These are phyloP conservation scores for Claviceps humidiphila DNA, from an alignment of 2,329 filamentous ascomycete species.

Conservation along the genomic window DNA sequence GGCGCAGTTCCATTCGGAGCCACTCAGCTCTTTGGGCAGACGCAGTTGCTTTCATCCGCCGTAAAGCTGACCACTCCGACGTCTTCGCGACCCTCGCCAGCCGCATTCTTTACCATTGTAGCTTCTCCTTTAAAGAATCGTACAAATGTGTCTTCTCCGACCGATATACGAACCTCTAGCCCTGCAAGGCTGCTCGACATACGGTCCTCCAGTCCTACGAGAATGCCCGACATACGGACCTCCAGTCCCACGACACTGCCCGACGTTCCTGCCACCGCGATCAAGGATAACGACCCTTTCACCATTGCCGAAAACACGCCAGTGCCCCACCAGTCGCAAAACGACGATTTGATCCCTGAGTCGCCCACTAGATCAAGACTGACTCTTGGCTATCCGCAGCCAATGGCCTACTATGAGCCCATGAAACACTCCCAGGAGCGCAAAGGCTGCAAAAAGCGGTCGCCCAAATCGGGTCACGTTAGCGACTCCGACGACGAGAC, in stretches of 20 bases:
- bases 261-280: constrained; percentile 17
- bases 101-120: constrained; percentile 27
- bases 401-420: constrained; percentile 29
- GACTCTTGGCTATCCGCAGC: constrained; percentile 14
- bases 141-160: constrained; percentile 33
- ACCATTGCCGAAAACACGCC: constrained; percentile 14
- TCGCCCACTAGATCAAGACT: constrained; percentile 19
- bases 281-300: constrained; percentile 10
- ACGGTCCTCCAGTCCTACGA: constrained; percentile 27
- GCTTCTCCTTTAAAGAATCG: constrained; percentile 38
- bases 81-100: constrained; percentile 43
- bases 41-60: constrained; percentile 39
- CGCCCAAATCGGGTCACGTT: constrained; percentile 14
- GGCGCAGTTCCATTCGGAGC: constrained; percentile 23
- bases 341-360: constrained; percentile 22
- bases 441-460: constrained; percentile 14
- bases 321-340: constrained; percentile 11
- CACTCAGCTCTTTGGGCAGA: constrained; percentile 41
- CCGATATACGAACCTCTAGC: constrained; percentile 27
- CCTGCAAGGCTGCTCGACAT: constrained; percentile 22
- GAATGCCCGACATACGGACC: constrained; percentile 19
- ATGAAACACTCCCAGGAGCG: constrained; percentile 34
- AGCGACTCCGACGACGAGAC: constrained; percentile 23
- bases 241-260: constrained; percentile 27
- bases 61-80: constrained; percentile 38